Percentiles rank a stretch among this genome's conserved stretches.
These are phyloP conservation scores for Scenedesmus sp. DNA, from an alignment of 163 green algal species.

Conservation along the genomic window DNA sequence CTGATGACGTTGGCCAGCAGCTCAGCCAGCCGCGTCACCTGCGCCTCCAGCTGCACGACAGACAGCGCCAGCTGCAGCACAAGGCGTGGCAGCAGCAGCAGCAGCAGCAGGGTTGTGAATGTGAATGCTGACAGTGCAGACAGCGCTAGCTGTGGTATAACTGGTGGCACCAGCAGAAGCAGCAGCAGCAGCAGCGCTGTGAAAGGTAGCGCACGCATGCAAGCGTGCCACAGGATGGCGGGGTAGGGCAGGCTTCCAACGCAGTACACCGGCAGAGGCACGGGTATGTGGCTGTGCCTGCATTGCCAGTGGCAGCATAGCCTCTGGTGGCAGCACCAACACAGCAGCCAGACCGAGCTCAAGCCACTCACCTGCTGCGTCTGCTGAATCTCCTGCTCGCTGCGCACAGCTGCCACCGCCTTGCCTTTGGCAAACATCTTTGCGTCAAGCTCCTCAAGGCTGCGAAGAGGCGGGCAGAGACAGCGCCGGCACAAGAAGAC, in stretches of 20 bases:
- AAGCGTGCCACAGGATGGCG: no score
- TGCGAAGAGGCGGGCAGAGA: not conserved
- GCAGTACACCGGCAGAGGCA: no score
- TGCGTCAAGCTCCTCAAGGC: slow-evolving; percentile 82
- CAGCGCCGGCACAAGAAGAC: no score
- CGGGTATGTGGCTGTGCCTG: no score
- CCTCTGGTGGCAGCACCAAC: no score
- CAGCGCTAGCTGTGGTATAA: no score
- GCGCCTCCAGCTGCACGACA: slow-evolving; percentile 79
- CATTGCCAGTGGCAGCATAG: no score
- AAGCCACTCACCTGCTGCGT: slow-evolving; percentile 26
- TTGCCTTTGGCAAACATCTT: slow-evolving; percentile 92
- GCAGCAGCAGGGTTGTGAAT: not conserved
- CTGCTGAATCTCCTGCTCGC: slow-evolving; percentile 31
- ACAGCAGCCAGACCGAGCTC: not conserved
- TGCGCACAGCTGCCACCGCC: slow-evolving; percentile 54
- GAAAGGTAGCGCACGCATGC: not conserved
- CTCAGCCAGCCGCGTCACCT: slow-evolving; percentile 71
- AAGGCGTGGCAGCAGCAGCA: not conserved
- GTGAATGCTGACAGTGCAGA: no score
- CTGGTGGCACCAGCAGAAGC: not conserved
- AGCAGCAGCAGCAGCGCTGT: not conserved
- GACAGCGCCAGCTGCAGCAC: slow-evolving; percentile 25
- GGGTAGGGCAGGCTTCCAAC: no score
- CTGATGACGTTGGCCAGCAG: slow-evolving; percentile 80